Evolutionary conservation across 352 stramenopile genomes (phyloP).

Genomic region (Pythium aphanidermatum): DNA sequence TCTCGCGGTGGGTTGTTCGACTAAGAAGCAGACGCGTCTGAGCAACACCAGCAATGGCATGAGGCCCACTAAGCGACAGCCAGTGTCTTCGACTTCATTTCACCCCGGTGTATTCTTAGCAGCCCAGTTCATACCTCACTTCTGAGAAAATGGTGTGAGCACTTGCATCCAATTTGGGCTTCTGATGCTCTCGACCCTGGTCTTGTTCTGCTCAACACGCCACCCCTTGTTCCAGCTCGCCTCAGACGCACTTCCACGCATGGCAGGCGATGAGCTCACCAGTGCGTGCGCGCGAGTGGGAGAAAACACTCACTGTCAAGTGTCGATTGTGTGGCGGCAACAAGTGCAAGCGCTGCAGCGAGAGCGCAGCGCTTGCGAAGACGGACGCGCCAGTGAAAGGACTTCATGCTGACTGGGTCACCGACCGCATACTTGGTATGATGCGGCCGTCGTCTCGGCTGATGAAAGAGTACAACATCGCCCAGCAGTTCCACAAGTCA

Average conservation of each 20-base stretch:
- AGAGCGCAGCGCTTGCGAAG: slow-evolving; percentile 68
- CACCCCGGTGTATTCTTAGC: neutral
- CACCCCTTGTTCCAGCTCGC: no score
- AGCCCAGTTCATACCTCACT: no score
- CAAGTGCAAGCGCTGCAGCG: slow-evolving; percentile 84
- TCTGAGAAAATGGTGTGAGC: slow-evolving; percentile 1
- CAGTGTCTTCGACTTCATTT: neutral
- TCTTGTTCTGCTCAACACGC: no score
- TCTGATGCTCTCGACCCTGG: neutral
- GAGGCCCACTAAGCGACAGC: no score
- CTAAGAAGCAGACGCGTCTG: neutral
- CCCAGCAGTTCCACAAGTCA: slow-evolving; percentile 74
- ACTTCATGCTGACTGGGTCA: slow-evolving; percentile 86
- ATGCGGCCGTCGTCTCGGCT: slow-evolving; percentile 82
- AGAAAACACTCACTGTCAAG: slow-evolving; percentile 78
- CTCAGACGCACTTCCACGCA: no score
- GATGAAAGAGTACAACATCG: slow-evolving; percentile 78
- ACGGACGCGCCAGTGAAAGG: slow-evolving; percentile 64
- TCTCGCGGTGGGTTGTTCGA: no score
- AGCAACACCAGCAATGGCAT: neutral
- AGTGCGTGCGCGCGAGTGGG: slow-evolving; percentile 75
- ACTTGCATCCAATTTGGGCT: neutral
- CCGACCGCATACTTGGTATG: slow-evolving; percentile 84
- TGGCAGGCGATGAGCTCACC: slow-evolving; percentile 43
- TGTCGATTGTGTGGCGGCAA: slow-evolving; percentile 81